Conservation (phyloP, 1,139 yeast species). For the Hyphopichia khmerensis region DNA sequence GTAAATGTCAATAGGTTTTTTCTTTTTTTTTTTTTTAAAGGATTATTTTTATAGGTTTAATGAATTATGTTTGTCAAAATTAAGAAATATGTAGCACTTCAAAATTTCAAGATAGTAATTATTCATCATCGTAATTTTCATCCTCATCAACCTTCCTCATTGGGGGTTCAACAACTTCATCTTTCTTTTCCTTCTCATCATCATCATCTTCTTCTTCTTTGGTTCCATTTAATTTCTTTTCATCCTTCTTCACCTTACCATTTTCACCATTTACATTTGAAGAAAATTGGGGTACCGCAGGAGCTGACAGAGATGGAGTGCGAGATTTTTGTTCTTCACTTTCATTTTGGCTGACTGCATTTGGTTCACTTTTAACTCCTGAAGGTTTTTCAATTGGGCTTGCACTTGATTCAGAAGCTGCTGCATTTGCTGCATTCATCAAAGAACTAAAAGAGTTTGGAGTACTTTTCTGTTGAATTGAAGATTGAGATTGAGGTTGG, state of each 20-base stretch:
- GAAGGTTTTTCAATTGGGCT: conserved; percentile 8
- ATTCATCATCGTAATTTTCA: conserved; percentile 78
- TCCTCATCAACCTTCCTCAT: conserved; percentile 80
- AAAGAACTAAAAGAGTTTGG: conserved; percentile 23
- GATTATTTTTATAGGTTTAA: neutral
- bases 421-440: conserved; percentile 30
- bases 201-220: conserved; percentile 33
- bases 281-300: conserved; percentile 21
- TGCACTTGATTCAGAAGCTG: conserved; percentile 5
- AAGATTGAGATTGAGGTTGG: neutral
- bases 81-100: neutral
- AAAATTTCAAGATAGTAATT: conserved; percentile 7
- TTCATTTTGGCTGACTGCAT: conserved; percentile 23
- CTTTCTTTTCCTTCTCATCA: conserved; percentile 40
- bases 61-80: neutral
- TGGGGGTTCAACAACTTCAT: conserved; percentile 56
- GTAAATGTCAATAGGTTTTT: neutral
- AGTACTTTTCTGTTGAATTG: neutral
- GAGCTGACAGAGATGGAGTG: conserved; percentile 15
- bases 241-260: conserved; percentile 19
- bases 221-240: conserved; percentile 4
- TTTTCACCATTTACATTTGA: conserved; percentile 19
- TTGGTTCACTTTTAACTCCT: conserved; percentile 1
- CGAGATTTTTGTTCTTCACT: conserved; percentile 16
- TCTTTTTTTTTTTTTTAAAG: neutral